Evolutionary conservation across 1,139 yeast species (phyloP).

Genomic region (Protomyces inouyei): DNA sequence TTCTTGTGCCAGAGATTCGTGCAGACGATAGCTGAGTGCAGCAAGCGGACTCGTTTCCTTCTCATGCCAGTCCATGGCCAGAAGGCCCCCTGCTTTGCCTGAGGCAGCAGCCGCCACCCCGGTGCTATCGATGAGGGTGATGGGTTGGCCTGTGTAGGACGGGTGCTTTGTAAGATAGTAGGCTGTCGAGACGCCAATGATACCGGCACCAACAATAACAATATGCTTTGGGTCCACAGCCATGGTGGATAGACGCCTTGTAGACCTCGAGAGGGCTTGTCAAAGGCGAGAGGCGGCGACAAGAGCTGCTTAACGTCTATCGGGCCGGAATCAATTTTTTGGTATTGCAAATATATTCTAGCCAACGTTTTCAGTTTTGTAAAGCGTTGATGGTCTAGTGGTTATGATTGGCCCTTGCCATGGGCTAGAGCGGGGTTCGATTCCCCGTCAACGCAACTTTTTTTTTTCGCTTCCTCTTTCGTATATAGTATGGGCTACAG

Average conservation of each 20-base stretch:
- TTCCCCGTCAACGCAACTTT: background rate
- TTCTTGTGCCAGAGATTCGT: constrained; percentile 72
- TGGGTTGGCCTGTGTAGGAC: constrained; percentile 68
- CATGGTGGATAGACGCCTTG: too few species aligned
- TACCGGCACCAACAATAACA: constrained; percentile 67
- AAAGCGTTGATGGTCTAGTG: constrained; percentile 1
- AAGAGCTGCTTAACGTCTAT: too few species aligned
- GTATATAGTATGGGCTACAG: too few species aligned
- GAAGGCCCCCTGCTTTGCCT: constrained; percentile 88
- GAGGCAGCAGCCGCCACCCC: constrained; percentile 94
- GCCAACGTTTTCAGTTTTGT: background rate
- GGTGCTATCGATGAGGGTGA: constrained; percentile 83
- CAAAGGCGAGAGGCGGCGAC: too few species aligned
- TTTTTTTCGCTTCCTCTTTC: background rate
- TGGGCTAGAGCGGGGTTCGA: constrained; percentile 4
- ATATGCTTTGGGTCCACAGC: background rate
- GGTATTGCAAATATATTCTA: background rate
- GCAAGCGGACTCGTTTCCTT: constrained; percentile 96
- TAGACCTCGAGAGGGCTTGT: too few species aligned
- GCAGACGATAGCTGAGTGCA: constrained; percentile 78
- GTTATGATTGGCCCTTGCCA: constrained; percentile 3
- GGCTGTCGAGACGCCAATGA: constrained; percentile 92
- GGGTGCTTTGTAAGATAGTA: constrained; percentile 83
- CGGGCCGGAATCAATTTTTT: too few species aligned
- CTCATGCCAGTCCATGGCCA: constrained; percentile 44